Base-by-base conservation (phyloP, 192 early-diverging fungal species). In the Backusella liffmaniae region DNA sequence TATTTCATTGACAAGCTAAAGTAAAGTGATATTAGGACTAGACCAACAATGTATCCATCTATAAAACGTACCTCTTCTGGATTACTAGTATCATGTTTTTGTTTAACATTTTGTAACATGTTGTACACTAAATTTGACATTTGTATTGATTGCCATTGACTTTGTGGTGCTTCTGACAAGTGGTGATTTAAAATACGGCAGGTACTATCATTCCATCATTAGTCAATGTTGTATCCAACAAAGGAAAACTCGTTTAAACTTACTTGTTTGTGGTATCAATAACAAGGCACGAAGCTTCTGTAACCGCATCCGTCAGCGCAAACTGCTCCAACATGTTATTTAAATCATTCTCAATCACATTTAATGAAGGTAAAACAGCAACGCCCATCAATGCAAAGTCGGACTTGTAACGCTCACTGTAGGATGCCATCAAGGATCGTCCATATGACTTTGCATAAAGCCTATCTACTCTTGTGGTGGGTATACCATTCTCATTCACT, bases 331-430 rank as follows among this genome's bases (percentile, higher is more conserved):
- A 80, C 1, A 82, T 82, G 65, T 80, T 82, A 41, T 82, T 75
- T 59, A 85, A 81, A 65, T 87, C 84, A n/a, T 70, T 75, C 30
- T 84, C 80, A 34, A 82, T 46, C 34, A 51, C 42, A n/a, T 51
- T 59, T 35, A 69, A 62, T 10, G 74, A 78, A 29, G 73, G 49
- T 9, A 53, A 42, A 44, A 71, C 80, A 13, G 86, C 86, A 4
- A 89, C 75, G 9, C 88, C 88, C 86, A 89, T 87, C 18, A 89
- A 73, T 9, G 85, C 88, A 79, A 89, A 89, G 36, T 89, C 88
- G 0, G 88, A 81, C 78, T 86, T 87, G 42, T 89, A 89, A 10
- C 59, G 75, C 12, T 87, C 82, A 46, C 84, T 84, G 30, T 85
- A 87, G 4, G 84, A 84, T 30, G 78, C 88, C 88, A 89, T 89